Evolutionary conservation across 1,284 basidiomycete genomes (phyloP), one percentile per base, ranked within the genome.

Genomic region (Schizophyllum commune): DNA sequence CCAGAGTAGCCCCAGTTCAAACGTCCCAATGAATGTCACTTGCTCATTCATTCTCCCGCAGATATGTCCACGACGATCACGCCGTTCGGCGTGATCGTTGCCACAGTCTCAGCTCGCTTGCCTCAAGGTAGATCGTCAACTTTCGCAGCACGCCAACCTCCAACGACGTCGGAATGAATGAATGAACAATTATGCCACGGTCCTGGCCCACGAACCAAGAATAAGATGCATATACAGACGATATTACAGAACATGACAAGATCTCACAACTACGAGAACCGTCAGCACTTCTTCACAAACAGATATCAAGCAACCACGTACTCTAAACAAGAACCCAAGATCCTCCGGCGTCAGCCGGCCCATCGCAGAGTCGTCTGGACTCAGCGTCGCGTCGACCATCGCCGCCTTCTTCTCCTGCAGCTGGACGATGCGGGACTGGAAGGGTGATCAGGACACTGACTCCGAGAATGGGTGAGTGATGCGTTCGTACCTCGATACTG

Each of bases 341-440:
- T 96, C 94, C 68, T 88, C 91, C 0, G 92, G 89, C 2, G 93
- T 96, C 68, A 96, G 74, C 64, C 92, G 84, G 54, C 94, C 94
- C 85, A 96, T 92, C 0, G 94, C 93, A 57, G 86, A 85, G 65
- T 91, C 89, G 68, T 92, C 90, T 1, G 88, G 74, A 5, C 88
- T 90, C 27, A 92, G 72, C 0, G 89, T 91, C 20, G 91, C 90
- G 69, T 91, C 85, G 5, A 91, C 82, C 91, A 92, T 92, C 0
- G 88, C 88, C 51, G 86, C 86, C 74, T 96, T 96, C 79, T 96
- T 96, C 75, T 96, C 92, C 75, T 98, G 96, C 17, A 99, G 80
- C 83, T 96, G 76, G 55, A 72, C 32, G 21, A 54, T 47, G 1
- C 33, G 47, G 13, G 15, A 54, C 20, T 53, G 9, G 8, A 8